Percentiles rank a stretch among this genome's conserved stretches.
These are phyloP conservation scores for Pseudocercospora eumusae DNA, from an alignment of 2,329 filamentous ascomycete species.

Conservation along the genomic window DNA sequence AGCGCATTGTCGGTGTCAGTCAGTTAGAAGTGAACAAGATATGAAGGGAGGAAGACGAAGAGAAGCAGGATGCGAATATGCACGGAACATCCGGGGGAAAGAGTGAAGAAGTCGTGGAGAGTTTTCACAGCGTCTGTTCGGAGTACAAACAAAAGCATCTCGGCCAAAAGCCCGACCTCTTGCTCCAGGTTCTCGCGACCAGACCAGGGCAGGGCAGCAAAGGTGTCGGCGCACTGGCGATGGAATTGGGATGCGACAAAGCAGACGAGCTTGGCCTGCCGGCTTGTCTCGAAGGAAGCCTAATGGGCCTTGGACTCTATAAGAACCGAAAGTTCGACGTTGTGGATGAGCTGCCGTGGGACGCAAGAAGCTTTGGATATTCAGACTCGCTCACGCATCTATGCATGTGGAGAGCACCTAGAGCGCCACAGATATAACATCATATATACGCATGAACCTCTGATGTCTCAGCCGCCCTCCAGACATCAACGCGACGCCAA, in stretches of 20 bases:
- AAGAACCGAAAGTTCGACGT: slow-evolving; percentile 41
- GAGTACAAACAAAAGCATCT: slow-evolving; percentile 31
- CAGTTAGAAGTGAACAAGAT: slow-evolving; percentile 36
- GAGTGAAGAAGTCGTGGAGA: slow-evolving; percentile 26
- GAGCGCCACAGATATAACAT: not conserved
- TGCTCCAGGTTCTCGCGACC: slow-evolving; percentile 39
- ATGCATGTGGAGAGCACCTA: slow-evolving; percentile 33
- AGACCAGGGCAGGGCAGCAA: slow-evolving; percentile 45
- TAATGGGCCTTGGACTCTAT: slow-evolving; percentile 44
- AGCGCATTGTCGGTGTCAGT: slow-evolving; percentile 36
- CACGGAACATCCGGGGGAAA: slow-evolving; percentile 25
- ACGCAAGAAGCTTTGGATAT: slow-evolving; percentile 34
- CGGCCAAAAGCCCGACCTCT: slow-evolving; percentile 32
- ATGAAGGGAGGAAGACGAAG: slow-evolving; percentile 31
- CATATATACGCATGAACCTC: too few relatives aligned
- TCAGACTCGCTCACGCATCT: slow-evolving; percentile 32
- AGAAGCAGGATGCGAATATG: slow-evolving; percentile 25
- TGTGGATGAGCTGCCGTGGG: slow-evolving; percentile 33
- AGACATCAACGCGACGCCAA: too few relatives aligned
- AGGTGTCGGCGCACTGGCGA: slow-evolving; percentile 43
- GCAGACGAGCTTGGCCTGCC: slow-evolving; percentile 44
- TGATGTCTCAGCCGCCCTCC: too few relatives aligned
- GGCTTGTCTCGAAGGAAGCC: slow-evolving; percentile 46
- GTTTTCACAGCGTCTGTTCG: slow-evolving; percentile 26
- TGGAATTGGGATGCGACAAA: slow-evolving; percentile 44